Percentiles rank a stretch among this genome's conserved stretches.
Conservation (phyloP, 768 basidiomycete genomes). For the Leccinum barrowsii region DNA sequence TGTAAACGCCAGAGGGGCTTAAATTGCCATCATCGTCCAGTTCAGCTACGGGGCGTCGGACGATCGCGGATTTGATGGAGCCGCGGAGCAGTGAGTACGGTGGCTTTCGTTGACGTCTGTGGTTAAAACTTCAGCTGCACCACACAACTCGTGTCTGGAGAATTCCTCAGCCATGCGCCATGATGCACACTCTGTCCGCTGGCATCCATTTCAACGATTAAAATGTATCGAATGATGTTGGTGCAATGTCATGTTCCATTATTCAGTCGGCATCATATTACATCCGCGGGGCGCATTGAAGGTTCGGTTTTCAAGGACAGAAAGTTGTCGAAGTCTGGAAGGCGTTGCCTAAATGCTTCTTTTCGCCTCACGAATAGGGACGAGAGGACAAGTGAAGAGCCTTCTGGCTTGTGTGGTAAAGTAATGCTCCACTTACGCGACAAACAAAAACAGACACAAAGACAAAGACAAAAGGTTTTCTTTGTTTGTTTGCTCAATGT, state of each 20-base stretch:
- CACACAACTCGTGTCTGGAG: background rate
- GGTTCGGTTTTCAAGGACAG: background rate
- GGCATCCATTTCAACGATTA: background rate
- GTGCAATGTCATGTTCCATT: background rate
- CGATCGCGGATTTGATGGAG: conserved; percentile 94
- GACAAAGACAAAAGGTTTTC: background rate
- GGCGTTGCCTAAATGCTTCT: background rate
- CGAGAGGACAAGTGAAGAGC: background rate
- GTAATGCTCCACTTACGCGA: conserved; percentile 1
- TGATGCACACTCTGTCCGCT: background rate
- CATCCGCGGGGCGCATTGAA: background rate
- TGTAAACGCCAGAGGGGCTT: conserved; percentile 83
- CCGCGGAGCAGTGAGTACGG: conserved; percentile 85
- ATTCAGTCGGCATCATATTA: background rate
- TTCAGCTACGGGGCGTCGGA: conserved; percentile 72
- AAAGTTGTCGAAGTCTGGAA: background rate
- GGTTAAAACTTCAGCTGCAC: background rate
- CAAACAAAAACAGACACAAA: background rate
- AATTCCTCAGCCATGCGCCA: background rate
- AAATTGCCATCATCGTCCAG: conserved; percentile 58
- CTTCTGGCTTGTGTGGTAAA: conserved; percentile 8
- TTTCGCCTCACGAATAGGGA: conserved; percentile 9
- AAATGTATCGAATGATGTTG: background rate
- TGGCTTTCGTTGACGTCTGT: conserved; percentile 69
- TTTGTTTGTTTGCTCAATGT: background rate